phyloP scores from a whole-genome alignment of 352 stramenopile species.

The Pythium grandisporangium region DNA sequence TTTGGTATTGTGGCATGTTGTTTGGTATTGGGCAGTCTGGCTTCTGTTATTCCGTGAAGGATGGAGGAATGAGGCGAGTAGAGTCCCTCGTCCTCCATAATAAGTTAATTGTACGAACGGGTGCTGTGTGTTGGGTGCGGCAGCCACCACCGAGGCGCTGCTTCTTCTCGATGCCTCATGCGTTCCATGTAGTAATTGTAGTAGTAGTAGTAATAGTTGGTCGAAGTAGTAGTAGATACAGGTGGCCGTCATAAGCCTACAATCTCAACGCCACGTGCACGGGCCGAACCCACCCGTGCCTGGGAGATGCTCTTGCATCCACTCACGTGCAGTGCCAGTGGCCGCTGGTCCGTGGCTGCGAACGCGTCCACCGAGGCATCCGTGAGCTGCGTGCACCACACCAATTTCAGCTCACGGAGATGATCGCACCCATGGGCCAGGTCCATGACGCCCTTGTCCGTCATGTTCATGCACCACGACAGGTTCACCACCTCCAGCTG shows the following conservation, averaged over 20 bases:
- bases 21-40: too few species aligned
- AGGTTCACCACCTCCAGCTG: slow-evolving; percentile 62
- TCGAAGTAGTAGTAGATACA: too few species aligned
- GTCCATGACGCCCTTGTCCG: slow-evolving; percentile 70
- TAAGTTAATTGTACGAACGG: too few species aligned
- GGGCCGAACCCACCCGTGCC: slow-evolving; percentile 3
- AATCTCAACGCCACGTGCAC: slow-evolving; percentile 6
- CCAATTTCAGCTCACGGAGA: slow-evolving; percentile 53
- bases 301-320: slow-evolving; percentile 59
- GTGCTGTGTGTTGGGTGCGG: too few species aligned
- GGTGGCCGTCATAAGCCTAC: slow-evolving; percentile 9
- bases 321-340: slow-evolving; percentile 50
- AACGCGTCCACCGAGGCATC: slow-evolving; percentile 54
- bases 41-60: too few species aligned
- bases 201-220: too few species aligned
- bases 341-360: slow-evolving; percentile 8
- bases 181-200: too few species aligned
- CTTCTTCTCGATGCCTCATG: too few species aligned
- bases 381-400: slow-evolving; percentile 82
- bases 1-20: too few species aligned
- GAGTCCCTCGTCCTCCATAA: too few species aligned
- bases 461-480: slow-evolving; percentile 87
- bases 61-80: too few species aligned
- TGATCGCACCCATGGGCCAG: slow-evolving; percentile 50
- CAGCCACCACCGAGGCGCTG: too few species aligned